A percentile compares a stretch with the other conserved stretches of the same genome.
phyloP scores from a whole-genome alignment of 73 alveolate species.

The Diophrys sp. region DNA sequence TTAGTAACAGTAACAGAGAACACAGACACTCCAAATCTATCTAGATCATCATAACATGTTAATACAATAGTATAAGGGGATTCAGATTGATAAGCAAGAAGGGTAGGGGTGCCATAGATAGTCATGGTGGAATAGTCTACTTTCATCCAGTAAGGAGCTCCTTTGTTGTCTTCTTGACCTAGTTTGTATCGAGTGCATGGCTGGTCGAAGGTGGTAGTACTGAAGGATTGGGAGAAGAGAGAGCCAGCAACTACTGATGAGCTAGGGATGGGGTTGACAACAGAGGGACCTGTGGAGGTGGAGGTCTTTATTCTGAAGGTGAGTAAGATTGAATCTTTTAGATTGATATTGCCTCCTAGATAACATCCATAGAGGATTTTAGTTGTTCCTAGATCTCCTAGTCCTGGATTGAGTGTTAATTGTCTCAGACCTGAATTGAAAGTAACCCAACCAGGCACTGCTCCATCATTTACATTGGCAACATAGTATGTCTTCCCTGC shows the following conservation, averaged over 20 bases:
- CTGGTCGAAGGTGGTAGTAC: neutral
- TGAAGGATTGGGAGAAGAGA: neutral
- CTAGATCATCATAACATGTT: neutral
- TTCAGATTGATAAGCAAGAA: neutral
- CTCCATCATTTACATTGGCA: neutral
- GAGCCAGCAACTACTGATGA: neutral
- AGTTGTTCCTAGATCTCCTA: neutral
- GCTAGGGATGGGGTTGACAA: neutral
- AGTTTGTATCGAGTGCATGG: neutral
- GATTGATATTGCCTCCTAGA: neutral
- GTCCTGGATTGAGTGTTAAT: neutral
- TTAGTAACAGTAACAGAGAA: neutral
- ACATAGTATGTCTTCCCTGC: neutral
- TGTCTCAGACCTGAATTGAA: neutral
- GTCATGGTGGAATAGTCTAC: neutral
- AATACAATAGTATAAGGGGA: neutral
- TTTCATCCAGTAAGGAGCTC: neutral
- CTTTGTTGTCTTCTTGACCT: neutral
- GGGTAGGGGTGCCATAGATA: neutral
- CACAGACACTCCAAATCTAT: neutral
- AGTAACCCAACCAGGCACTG: neutral
- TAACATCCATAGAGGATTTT: neutral
- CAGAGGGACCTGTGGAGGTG: neutral
- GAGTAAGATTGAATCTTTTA: neutral
- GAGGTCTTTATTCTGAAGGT: neutral